Conservation (phyloP, 2,329 filamentous ascomycete genomes). For the Monosporascus sp. region DNA sequence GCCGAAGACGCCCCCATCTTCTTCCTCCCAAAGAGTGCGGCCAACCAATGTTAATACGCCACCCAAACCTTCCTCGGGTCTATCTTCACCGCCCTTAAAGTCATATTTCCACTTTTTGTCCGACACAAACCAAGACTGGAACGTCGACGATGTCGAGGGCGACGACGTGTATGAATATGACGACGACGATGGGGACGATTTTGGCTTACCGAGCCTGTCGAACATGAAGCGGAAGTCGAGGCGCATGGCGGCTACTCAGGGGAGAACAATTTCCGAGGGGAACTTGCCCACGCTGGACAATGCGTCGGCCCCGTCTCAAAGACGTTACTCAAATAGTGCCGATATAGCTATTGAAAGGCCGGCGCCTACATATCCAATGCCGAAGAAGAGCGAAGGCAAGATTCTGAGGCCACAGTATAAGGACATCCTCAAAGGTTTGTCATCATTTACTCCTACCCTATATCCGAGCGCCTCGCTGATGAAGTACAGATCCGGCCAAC, state of each 20-base stretch:
- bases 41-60: constrained; percentile 53
- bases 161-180: constrained; percentile 76
- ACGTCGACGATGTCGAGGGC: constrained; percentile 54
- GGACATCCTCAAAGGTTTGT: constrained; percentile 72
- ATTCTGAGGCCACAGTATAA: constrained; percentile 97
- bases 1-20: constrained; percentile 71
- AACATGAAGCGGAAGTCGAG: constrained; percentile 76
- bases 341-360: constrained; percentile 92
- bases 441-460: neutral
- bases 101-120: constrained; percentile 78
- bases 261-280: constrained; percentile 25
- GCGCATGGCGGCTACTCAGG: constrained; percentile 43
- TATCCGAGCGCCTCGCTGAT: constrained; percentile 3
- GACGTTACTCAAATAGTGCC: constrained; percentile 75
- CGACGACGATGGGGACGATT: constrained; percentile 90
- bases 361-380: constrained; percentile 74
- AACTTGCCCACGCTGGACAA: constrained; percentile 33
- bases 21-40: constrained; percentile 47
- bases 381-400: constrained; percentile 89
- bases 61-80: constrained; percentile 44
- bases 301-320: constrained; percentile 34
- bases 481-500: constrained; percentile 68
- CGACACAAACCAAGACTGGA: constrained; percentile 79
- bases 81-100: constrained; percentile 61
- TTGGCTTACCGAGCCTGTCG: constrained; percentile 86